phyloP scores from a whole-genome alignment of 1,284 basidiomycete species.

The Cryptococcus sp. region DNA sequence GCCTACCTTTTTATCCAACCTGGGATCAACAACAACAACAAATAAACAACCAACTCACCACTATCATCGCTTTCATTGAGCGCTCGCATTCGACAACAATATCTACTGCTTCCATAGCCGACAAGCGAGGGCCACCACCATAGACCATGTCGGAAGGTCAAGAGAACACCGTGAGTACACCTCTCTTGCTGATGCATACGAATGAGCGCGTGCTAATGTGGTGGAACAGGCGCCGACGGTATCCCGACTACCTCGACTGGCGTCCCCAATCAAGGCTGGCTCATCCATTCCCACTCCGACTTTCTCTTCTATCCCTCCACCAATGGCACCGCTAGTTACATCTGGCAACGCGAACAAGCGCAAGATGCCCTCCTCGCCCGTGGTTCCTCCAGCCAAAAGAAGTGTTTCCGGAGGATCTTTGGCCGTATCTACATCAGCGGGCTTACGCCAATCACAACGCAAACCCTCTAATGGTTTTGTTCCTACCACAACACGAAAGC shows the following conservation, averaged over 20 bases:
- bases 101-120: not conserved
- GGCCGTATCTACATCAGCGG: constrained; percentile 12
- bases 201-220: no score
- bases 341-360: constrained; percentile 33
- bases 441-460: constrained; percentile 15
- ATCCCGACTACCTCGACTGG: constrained; percentile 35
- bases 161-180: constrained; percentile 36
- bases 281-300: constrained; percentile 20
- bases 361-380: constrained; percentile 36
- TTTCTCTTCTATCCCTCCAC: constrained; percentile 6
- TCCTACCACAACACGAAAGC: constrained; percentile 27
- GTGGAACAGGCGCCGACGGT: not conserved
- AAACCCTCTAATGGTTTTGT: constrained; percentile 29
- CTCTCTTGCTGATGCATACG: not conserved
- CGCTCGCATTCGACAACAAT: not conserved
- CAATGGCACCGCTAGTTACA: constrained; percentile 16
- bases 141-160: constrained; percentile 38
- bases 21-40: constrained; percentile 11
- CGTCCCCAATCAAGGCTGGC: constrained; percentile 27
- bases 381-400: constrained; percentile 31
- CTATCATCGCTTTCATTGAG: not conserved
- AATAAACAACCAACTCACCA: constrained; percentile 1
- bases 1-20: no score
- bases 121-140: not conserved
- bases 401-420: constrained; percentile 24